Evolutionary conservation across 768 basidiomycete species (phyloP), one percentile per base, ranked within the genome.

Genomic region (Lactarius vividus): DNA sequence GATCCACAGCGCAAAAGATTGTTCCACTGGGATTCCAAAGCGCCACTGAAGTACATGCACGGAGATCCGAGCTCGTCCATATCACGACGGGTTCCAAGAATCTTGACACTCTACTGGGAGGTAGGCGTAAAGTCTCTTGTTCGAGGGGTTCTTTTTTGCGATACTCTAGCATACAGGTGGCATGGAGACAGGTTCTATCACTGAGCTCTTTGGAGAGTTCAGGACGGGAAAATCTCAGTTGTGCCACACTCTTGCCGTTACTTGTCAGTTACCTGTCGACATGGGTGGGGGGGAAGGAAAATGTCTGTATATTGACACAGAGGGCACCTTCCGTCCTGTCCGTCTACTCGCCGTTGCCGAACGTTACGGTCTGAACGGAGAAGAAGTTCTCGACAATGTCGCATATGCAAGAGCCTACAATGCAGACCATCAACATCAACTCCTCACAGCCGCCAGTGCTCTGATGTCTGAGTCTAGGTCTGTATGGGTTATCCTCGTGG

Each of bases 241-340:
- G 56, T 98, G 97, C 75, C 97, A 99, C 74, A 98, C 96, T 0
- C 86, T 99, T 55, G 95, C 97, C 4, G 97, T 98, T 13, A 98
- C 97, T 5, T 99, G 97, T 74, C 96, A 98, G 79, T 84, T 98
- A 16, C 97, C 97, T 2, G 90, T 95, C 52, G 89, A 86, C 72
- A 98, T 98, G 96, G 96, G 97, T 23, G 97, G 97, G 18, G 97
- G 97, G 15, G 97, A 99, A 78, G 97, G 97, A 44, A 99, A 99
- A 78, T 98, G 96, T 74, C 80, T 99, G 54, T 99, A 97, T 77
- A 98, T 99, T 77, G 97, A 99, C 76, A 98, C 97, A 0, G 97
- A 99, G 74, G 96, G 96, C 31, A 99, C 97, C 10, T 99, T 99
- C 82, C 94, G 97, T 71, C 97, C 97, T 26, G 92, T 92, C 49